Evolutionary conservation across 116 monocot species (phyloP), one percentile per base, ranked within the genome.

Genomic region (Phalaenopsis hybrid): DNA sequence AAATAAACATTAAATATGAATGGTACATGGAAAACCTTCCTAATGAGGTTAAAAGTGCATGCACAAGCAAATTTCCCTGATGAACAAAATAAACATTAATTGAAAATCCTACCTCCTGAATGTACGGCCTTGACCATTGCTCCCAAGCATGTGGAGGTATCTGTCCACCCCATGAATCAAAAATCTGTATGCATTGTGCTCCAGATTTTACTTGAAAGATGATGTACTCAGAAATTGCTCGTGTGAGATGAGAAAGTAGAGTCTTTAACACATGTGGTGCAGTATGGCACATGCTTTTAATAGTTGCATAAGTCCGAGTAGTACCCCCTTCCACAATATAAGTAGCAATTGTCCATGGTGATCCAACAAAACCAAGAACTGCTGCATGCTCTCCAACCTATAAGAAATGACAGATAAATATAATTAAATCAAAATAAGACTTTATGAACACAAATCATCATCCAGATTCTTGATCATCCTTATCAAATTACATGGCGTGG

Each of bases 311-410:
- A 61, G 97, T 91, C 15, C 86, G 88, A 28, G 94, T 97, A 49
- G 91, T 90, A 65, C 97, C 94, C n/a, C 97, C 97, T 89, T 97
- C 97, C 55, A 94, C 89, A 72, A 97, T 90, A 84, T 97, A 97
- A 57, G 97, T 97, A 34, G 94, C 97, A 82, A 97, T 88, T 79
- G 97, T 97, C 94, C 97, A 97, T 74, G 97, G 97, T n/a, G 94
- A 92, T 4, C 97, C 97, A 75, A 94, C 94, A 91, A 97, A 97
- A 72, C 94, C 97, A 17, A 97, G 83, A 23, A 97, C 81, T 63
- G 97, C 92, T 75, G 93, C 91, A 63, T 84, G 80, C 20, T 90
- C 91, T 13, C 86, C 91, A 81, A 96, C 92, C 96, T 96, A 81
- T 50, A 74, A 45, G 10, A 17, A 58, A 43, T 79, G 23, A 59